Evolutionary conservation across 495 filamentous ascomycete species (phyloP).

Genomic region (Collariella sp.): DNA sequence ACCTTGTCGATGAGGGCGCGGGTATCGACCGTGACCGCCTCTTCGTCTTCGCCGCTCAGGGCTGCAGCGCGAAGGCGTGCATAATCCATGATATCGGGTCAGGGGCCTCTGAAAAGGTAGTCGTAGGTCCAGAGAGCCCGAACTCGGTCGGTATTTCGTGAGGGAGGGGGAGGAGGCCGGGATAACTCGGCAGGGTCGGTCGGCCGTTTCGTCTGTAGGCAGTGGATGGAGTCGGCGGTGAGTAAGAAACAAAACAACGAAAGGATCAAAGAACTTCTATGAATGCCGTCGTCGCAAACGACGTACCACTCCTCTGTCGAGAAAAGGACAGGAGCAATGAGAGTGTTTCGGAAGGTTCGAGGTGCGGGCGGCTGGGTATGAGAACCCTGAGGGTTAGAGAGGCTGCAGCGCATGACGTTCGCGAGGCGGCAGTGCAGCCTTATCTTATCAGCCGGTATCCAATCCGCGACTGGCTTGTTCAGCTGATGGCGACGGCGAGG

Average conservation of each 20-base stretch:
- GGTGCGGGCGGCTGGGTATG: neutral
- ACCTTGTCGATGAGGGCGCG: conserved; percentile 96
- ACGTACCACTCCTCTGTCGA: neutral
- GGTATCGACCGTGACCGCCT: conserved; percentile 98
- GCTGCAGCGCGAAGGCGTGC: conserved; percentile 77
- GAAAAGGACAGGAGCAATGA: neutral
- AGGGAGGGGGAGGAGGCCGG: neutral
- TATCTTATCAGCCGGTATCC: neutral
- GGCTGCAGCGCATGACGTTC: neutral
- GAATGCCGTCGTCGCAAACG: neutral
- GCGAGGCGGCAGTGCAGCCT: neutral
- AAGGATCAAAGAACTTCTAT: neutral
- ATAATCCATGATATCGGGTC: conserved; percentile 52
- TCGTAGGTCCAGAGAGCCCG: neutral
- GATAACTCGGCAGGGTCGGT: neutral
- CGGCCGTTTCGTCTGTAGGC: neutral
- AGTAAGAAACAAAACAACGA: neutral
- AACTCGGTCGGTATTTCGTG: neutral
- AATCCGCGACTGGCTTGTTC: too few relatives aligned
- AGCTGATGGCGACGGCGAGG: too few relatives aligned
- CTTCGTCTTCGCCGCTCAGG: conserved; percentile 77
- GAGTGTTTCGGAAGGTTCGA: neutral
- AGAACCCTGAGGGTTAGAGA: conserved; percentile 6
- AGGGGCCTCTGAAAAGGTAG: neutral
- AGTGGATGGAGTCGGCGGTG: neutral